Conservation (phyloP, 805 yeast species). For the Zygotorulaspora florentina region DNA sequence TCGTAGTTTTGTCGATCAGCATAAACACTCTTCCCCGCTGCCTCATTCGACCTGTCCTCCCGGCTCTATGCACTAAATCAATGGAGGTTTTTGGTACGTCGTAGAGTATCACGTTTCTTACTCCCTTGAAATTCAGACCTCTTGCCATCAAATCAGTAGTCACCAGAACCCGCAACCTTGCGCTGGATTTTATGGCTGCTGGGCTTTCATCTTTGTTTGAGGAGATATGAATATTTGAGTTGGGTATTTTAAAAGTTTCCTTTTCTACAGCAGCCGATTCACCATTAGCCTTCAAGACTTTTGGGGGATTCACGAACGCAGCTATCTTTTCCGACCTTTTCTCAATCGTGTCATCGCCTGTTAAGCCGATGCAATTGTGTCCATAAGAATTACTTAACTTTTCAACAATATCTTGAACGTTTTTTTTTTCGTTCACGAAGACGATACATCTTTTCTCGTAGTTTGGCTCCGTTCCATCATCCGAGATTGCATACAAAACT, state of each 20-base stretch:
- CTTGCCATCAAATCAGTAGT: constrained; percentile 88
- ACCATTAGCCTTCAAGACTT: constrained; percentile 34
- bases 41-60: constrained; percentile 91
- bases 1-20: constrained; percentile 62
- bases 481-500: constrained; percentile 76
- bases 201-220: neutral
- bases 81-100: constrained; percentile 83
- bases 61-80: constrained; percentile 86
- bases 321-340: constrained; percentile 55
- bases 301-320: constrained; percentile 63
- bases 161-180: constrained; percentile 58
- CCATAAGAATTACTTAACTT: constrained; percentile 47
- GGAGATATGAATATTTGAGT: constrained; percentile 35
- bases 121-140: constrained; percentile 80
- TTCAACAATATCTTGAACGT: constrained; percentile 55
- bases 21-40: constrained; percentile 84
- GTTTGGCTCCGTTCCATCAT: constrained; percentile 77
- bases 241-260: constrained; percentile 24
- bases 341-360: constrained; percentile 59
- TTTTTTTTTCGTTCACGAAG: constrained; percentile 73
- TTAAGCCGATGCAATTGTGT: constrained; percentile 60
- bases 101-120: constrained; percentile 75
- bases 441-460: constrained; percentile 74
- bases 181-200: constrained; percentile 4
- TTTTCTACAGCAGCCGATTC: constrained; percentile 2